Evolutionary conservation across 345 rosid species (phyloP).

Genomic region (Kernera saxatilis): DNA sequence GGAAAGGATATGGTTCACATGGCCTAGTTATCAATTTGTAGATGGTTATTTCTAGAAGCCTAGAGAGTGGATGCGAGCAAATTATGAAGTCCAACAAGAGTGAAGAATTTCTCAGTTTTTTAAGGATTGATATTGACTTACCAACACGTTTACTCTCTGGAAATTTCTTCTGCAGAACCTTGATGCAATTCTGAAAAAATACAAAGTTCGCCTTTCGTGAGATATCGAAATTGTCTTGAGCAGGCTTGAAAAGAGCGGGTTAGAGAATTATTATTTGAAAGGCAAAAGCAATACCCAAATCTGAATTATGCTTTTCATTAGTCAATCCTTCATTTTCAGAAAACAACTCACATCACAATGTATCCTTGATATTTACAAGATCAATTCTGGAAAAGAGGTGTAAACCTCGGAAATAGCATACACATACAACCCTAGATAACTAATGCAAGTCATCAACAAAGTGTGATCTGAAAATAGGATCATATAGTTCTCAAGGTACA

Average conservation of each 20-base stretch:
- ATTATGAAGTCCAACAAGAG: background rate
- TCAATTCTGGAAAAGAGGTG: background rate
- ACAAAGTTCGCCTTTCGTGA: background rate
- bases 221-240: background rate
- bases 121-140: conserved; percentile 35
- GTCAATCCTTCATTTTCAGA: background rate
- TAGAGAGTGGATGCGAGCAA: background rate
- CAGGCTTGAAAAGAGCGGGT: background rate
- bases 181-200: conserved; percentile 67
- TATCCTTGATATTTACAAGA: background rate
- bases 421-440: background rate
- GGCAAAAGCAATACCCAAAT: background rate
- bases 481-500: background rate
- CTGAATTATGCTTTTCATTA: background rate
- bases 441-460: background rate
- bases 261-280: background rate
- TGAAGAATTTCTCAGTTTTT: background rate
- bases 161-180: conserved; percentile 62
- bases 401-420: background rate
- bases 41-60: background rate
- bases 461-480: background rate
- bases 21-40: background rate
- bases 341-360: background rate
- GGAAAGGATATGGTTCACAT: background rate
- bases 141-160: conserved; percentile 98